Evolutionary conservation across 257 asterid species (phyloP), one percentile per base, ranked within the genome.

Genomic region (Plantago major): DNA sequence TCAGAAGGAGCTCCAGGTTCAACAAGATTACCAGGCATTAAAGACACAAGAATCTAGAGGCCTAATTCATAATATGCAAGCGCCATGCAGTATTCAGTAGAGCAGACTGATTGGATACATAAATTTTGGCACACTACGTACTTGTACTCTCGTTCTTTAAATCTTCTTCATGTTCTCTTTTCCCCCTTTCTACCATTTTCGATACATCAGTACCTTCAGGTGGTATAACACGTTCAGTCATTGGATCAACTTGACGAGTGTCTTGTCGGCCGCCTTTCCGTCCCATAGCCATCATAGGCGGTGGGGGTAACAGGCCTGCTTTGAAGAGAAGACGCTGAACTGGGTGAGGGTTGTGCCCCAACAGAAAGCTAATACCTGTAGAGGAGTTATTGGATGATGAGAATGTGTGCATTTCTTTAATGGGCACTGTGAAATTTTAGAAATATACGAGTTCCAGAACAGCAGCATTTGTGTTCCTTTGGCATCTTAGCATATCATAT

Each of bases 291-390:
- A 78, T 14, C 97, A 89, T 87, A 18, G 96, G 92, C 1, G 95
- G 99, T 13, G 96, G 96, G 17, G 95, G 99, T 60, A 93, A 71
- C 72, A 85, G 13, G 28, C 99, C 96, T 54, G 90, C 78, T 64
- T 94, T 81, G 71, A 87, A 93, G 68, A 93, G 95, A 78, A 89
- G 85, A 66, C 87, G 94, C 77, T 87, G 81, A 58, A 87, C 94
- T 11, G 97, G 96, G 1, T 0, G 96, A 87, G 52, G 96, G 94
- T 56, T 89, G 97, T 54, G 99, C 99, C 42, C 97, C 99, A 30
- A 89, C 97, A 2, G 97, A 89, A 48, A 93, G 85, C 96, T 96
- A 93, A 55, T 89, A 89, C 78, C 99, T 89, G 48, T 42, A 61
- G 66, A 70, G 33, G 40, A 51, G 19, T 55, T 43, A 11, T 14